Conservation (phyloP, 768 basidiomycete genomes). For the Pisolithus microcarpus region DNA sequence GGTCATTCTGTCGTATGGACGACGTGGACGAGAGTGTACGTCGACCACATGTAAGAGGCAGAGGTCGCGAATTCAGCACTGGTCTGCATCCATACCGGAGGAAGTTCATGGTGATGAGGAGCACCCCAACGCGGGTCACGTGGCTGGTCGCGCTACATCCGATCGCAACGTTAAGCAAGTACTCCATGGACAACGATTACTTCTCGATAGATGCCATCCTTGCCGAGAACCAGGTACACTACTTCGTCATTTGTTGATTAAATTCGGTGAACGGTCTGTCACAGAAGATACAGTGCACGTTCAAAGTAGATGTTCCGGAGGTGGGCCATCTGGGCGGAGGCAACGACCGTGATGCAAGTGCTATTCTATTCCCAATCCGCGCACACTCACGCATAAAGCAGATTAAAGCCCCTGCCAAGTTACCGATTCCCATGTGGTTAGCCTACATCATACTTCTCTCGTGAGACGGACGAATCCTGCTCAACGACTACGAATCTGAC, state of each 20-base stretch:
- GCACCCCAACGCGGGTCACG: not conserved
- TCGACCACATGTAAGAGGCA: constrained; percentile 6
- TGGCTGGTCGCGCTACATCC: constrained; percentile 16
- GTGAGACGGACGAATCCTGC: constrained; percentile 31
- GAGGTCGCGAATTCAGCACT: constrained; percentile 6
- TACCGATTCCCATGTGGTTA: constrained; percentile 87
- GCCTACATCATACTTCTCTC: constrained; percentile 80
- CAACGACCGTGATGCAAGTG: constrained; percentile 69
- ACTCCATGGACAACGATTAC: constrained; percentile 80
- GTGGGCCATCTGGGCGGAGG: constrained; percentile 90
- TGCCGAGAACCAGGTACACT: constrained; percentile 76
- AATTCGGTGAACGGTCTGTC: not conserved
- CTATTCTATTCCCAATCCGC: not conserved
- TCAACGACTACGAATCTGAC: not conserved
- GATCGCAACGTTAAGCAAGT: not conserved
- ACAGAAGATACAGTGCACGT: constrained; percentile 91
- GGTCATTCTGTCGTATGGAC: constrained; percentile 27
- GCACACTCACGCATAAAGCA: constrained; percentile 26
- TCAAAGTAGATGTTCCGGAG: constrained; percentile 75
- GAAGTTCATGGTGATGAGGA: constrained; percentile 15
- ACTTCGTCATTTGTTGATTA: not conserved
- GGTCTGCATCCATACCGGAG: constrained; percentile 11
- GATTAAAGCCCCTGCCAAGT: constrained; percentile 73
- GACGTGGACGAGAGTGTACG: constrained; percentile 28
- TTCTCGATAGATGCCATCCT: constrained; percentile 88